Conservation (phyloP, 345 rosid genomes). For the Turnera subulata region DNA sequence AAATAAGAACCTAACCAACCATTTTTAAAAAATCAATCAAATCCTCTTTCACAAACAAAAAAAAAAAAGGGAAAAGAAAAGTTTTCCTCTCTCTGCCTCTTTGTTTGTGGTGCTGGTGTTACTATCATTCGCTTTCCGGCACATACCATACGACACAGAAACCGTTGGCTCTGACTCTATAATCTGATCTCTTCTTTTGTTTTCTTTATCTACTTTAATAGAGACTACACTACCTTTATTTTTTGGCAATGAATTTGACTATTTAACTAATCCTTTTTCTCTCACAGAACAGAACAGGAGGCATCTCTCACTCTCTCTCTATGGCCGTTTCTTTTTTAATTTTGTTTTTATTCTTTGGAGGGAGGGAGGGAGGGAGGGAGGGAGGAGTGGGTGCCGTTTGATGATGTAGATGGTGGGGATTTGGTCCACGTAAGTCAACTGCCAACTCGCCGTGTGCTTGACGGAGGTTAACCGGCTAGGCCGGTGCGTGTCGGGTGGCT, state of each 20-base stretch:
- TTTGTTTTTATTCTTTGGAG: too few species aligned
- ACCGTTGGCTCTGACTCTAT: slow-evolving; percentile 31
- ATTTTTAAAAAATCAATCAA: slow-evolving; percentile 36
- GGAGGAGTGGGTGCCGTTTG: not conserved
- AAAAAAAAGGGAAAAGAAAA: slow-evolving; percentile 17
- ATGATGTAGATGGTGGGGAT: slow-evolving; percentile 12
- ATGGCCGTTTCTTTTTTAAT: not conserved
- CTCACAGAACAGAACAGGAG: too few species aligned
- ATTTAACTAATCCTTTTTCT: slow-evolving; percentile 5
- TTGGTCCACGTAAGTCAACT: slow-evolving; percentile 19
- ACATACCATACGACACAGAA: slow-evolving; percentile 20
- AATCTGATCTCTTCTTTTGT: slow-evolving; percentile 9
- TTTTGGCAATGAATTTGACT: slow-evolving; percentile 27
- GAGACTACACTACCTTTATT: not conserved
- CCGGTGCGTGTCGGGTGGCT: slow-evolving; percentile 42
- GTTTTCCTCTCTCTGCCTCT: not conserved
- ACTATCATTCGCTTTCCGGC: slow-evolving; percentile 24
- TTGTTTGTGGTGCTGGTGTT: too few species aligned
- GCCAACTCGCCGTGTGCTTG: slow-evolving; percentile 3
- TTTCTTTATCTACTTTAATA: not conserved
- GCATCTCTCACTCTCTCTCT: slow-evolving; percentile 11
- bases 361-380: too few species aligned
- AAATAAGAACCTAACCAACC: slow-evolving; percentile 43
- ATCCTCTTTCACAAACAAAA: too few species aligned
- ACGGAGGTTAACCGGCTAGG: slow-evolving; percentile 32